phyloP scores from a whole-genome alignment of 305 asterid genomes.

The Coffea humblotiana region DNA sequence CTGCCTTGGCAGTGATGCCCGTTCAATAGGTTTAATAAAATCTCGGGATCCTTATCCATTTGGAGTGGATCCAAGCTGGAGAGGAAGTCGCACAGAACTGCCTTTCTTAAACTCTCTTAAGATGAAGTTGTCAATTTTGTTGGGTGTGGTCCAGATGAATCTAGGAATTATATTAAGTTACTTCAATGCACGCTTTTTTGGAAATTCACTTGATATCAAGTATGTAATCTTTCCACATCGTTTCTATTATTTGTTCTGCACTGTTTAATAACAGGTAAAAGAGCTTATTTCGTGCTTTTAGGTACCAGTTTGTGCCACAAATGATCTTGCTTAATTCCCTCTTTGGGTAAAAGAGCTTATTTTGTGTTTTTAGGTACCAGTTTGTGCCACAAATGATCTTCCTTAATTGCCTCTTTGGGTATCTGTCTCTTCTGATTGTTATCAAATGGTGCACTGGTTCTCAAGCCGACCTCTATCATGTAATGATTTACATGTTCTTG shows the following conservation, averaged over 20 bases:
- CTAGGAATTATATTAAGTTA: constrained; percentile 85
- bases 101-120: constrained; percentile 96
- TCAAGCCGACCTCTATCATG: constrained; percentile 95
- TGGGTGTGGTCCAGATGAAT: constrained; percentile 93
- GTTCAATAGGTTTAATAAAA: constrained; percentile 68
- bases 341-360: constrained; percentile 59
- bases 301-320: constrained; percentile 98
- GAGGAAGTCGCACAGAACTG: constrained; percentile 97
- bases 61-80: constrained; percentile 99
- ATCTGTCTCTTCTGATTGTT: constrained; percentile 88
- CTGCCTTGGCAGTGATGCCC: constrained; percentile 65
- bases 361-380: constrained; percentile 66
- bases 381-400: constrained; percentile 93
- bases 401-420: constrained; percentile 94
- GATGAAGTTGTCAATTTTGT: constrained; percentile 95
- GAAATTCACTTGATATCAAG: constrained; percentile 79
- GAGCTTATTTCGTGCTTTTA: constrained; percentile 32
- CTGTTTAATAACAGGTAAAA: constrained; percentile 10
- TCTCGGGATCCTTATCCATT: constrained; percentile 81
- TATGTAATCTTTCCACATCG: constrained; percentile 31
- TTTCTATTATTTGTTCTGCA: constrained; percentile 7
- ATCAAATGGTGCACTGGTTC: constrained; percentile 95
- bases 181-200: constrained; percentile 77
- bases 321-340: constrained; percentile 91
- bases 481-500: constrained; percentile 98